Base-by-base conservation (phyloP, 306 rosid genomes). In the Ochetophila trinervis region DNA sequence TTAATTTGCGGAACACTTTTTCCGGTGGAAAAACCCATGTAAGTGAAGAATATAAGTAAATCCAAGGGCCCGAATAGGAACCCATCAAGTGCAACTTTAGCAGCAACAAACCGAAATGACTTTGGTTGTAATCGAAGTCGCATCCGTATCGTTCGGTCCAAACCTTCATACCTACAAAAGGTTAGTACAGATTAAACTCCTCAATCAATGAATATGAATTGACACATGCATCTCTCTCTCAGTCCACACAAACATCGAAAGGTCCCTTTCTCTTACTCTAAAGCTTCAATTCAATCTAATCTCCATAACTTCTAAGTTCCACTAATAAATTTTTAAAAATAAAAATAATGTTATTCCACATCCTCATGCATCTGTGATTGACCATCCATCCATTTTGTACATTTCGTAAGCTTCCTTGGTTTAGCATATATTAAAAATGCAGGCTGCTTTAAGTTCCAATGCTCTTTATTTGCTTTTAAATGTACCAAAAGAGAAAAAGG, bases 81-180 rank as follows among this genome's bases (percentile, higher is more conserved):
- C 23, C 90, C 95, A 67, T 91, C 98, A n/a, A 84, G 24, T 3
- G 66, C 95, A 49, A 88, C 94, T 78, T 91, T 88, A 23, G 94
- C 62, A 21, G 88, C 96, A 65, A 91, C 95, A 65, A 91, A 91
- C 65, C 87, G 84, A 57, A 86, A 76, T 62, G 97, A 83, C 22
- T 87, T 83, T 16, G 94, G 96, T 72, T 65, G 79, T 47, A 86
- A 74, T 62, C 66, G 52, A 27, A 83, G 87, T 42, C 69, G 83
- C 34, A 55, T 42, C 74, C 84, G 83, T 62, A 91, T 87, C 53
- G 62, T 65, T 74, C 77, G 76, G 75, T 91, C 97, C 88, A 91
- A 75, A 53, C 90, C 94, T 78, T 85, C 87, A 56, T 88, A 91
- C 97, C 97, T 91, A 54, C 75, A 75, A 73, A 30, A 63, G 36